phyloP scores from a whole-genome alignment of 306 rosid species.

The Coriaria nepalensis region DNA sequence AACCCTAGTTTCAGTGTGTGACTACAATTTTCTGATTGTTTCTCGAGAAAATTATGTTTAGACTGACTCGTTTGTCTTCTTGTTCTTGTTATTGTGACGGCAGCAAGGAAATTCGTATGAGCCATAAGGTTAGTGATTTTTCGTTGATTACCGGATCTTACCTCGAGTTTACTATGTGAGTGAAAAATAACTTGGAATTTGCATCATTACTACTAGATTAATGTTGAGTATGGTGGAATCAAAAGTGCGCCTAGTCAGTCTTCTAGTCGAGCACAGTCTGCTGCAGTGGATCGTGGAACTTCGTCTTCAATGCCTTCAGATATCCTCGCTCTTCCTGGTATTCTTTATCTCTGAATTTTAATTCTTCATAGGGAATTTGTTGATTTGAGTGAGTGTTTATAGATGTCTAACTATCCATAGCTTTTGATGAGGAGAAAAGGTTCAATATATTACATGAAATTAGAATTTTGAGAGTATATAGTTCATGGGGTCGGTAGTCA shows the following conservation, averaged over 20 bases:
- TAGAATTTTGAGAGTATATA: too few relatives aligned
- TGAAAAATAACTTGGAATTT: neutral
- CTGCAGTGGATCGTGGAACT: constrained; percentile 19
- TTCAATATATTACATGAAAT: too few relatives aligned
- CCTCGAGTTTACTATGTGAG: neutral
- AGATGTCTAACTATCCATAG: too few relatives aligned
- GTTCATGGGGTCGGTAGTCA: too few relatives aligned
- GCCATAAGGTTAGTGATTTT: constrained; percentile 55
- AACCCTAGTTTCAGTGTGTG: neutral
- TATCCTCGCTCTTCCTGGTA: constrained; percentile 76
- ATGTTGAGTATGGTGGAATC: constrained; percentile 61
- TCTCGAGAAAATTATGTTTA: neutral
- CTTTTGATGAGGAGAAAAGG: too few relatives aligned
- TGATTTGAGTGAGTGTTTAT: neutral
- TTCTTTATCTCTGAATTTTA: neutral
- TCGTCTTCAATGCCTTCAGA: constrained; percentile 42
- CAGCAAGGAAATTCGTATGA: constrained; percentile 63
- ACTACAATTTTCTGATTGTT: neutral
- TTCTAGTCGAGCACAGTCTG: constrained; percentile 23
- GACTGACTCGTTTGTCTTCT: neutral
- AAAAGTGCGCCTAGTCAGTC: constrained; percentile 30
- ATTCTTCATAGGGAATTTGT: neutral
- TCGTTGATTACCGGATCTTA: neutral
- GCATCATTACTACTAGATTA: constrained; percentile 26
- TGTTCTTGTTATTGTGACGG: neutral